A percentile compares a stretch with the other conserved stretches of the same genome.
phyloP scores from a whole-genome alignment of 768 basidiomycete genomes.

The Mycena galopus region DNA sequence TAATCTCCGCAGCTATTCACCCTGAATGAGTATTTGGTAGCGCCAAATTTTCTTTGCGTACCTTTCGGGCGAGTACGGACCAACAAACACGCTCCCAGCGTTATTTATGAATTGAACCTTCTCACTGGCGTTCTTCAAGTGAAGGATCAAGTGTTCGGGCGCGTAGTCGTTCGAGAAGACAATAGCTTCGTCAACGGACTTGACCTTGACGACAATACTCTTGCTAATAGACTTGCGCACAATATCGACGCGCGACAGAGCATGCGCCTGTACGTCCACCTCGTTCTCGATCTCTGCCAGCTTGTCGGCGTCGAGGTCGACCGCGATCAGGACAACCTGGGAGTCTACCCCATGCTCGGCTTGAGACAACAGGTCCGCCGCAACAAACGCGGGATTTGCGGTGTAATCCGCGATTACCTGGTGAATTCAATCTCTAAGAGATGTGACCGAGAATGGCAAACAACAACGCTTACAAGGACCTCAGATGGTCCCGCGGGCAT shows the following conservation, averaged over 20 bases:
- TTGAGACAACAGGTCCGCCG: constrained; percentile 96
- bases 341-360: constrained; percentile 99
- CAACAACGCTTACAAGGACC: constrained; percentile 80
- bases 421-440: constrained; percentile 5
- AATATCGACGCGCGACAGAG: constrained; percentile 90
- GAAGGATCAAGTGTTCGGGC: constrained; percentile 96
- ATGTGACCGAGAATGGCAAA: background rate
- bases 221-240: constrained; percentile 90
- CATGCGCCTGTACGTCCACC: constrained; percentile 88
- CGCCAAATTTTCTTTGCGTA: constrained; percentile 48
- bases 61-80: constrained; percentile 96
- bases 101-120: constrained; percentile 82
- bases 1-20: constrained; percentile 92
- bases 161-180: constrained; percentile 97
- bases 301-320: constrained; percentile 72
- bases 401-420: constrained; percentile 96
- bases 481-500: constrained; percentile 99
- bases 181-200: constrained; percentile 80
- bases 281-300: constrained; percentile 85
- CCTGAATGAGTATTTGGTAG: constrained; percentile 10
- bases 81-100: constrained; percentile 97
- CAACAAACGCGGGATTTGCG: constrained; percentile 90
- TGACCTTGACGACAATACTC: constrained; percentile 87
- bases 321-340: constrained; percentile 93
- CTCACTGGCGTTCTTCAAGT: constrained; percentile 79